Evolutionary conservation across 2,329 filamentous ascomycete genomes (phyloP).

Genomic region (Phyllosticta citribraziliensis): DNA sequence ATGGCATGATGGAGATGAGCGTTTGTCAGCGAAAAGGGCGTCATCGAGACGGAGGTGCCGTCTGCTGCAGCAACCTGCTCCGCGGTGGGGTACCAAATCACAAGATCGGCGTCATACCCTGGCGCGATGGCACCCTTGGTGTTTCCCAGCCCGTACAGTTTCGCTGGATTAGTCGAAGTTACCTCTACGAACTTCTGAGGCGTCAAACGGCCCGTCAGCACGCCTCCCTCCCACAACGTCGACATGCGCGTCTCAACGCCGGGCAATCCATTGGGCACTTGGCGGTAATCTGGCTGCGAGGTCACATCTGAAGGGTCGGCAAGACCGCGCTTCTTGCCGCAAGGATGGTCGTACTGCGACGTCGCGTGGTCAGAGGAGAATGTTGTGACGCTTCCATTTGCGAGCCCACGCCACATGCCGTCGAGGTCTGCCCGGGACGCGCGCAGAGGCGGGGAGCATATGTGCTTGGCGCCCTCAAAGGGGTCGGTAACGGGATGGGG

Average conservation of each 20-base stretch:
- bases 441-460: constrained; percentile 25
- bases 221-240: constrained; percentile 27
- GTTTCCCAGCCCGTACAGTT: constrained; percentile 47
- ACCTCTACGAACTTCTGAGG: constrained; percentile 35
- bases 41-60: constrained; percentile 14
- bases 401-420: constrained; percentile 23
- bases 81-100: constrained; percentile 44
- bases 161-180: constrained; percentile 34
- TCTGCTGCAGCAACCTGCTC: constrained; percentile 30
- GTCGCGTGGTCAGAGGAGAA: constrained; percentile 30
- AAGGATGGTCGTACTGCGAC: constrained; percentile 27
- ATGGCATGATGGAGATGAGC: constrained; percentile 50
- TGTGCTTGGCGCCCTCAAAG: constrained; percentile 26
- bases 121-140: constrained; percentile 42
- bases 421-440: constrained; percentile 24
- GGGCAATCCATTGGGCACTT: constrained; percentile 36
- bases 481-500: constrained; percentile 19
- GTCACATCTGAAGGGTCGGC: constrained; percentile 19
- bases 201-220: constrained; percentile 13
- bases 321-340: constrained; percentile 30
- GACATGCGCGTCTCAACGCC: constrained; percentile 35
- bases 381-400: constrained; percentile 27
- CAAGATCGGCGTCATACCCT: constrained; percentile 47
- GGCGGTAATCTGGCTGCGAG: constrained; percentile 21
- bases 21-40: constrained; percentile 40